Evolutionary conservation across 2,329 filamentous ascomycete species (phyloP).

Genomic region (Cercospora sp.): DNA sequence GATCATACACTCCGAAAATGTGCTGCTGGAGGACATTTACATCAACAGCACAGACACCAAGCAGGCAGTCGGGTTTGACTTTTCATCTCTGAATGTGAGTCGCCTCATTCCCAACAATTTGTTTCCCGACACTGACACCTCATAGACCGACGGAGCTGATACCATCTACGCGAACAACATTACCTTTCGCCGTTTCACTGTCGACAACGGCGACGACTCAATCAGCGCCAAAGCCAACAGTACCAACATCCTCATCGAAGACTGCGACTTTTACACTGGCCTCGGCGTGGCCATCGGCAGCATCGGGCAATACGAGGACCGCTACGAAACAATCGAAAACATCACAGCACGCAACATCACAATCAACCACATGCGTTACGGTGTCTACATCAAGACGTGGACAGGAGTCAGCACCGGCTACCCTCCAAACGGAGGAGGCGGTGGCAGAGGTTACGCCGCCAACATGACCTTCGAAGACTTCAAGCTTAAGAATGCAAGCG

Average conservation of each 20-base stretch:
- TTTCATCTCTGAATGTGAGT: slow-evolving; percentile 34
- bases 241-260: slow-evolving; percentile 54
- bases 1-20: slow-evolving; percentile 51
- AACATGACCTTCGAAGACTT: slow-evolving; percentile 43
- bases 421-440: slow-evolving; percentile 60
- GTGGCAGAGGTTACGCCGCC: slow-evolving; percentile 50
- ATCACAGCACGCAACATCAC: slow-evolving; percentile 51
- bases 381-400: slow-evolving; percentile 57
- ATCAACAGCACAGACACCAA: slow-evolving; percentile 52
- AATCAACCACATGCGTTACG: slow-evolving; percentile 25
- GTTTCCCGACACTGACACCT: too few species aligned
- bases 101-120: too few species aligned
- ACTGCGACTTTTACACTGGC: slow-evolving; percentile 53
- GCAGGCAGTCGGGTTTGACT: slow-evolving; percentile 28
- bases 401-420: slow-evolving; percentile 51
- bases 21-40: slow-evolving; percentile 54
- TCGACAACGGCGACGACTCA: slow-evolving; percentile 56
- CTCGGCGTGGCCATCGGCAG: slow-evolving; percentile 58
- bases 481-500: slow-evolving; percentile 28
- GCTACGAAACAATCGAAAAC: slow-evolving; percentile 53
- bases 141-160: slow-evolving; percentile 52
- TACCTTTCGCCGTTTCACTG: slow-evolving; percentile 52
- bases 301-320: slow-evolving; percentile 56
- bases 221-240: slow-evolving; percentile 58
- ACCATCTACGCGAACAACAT: slow-evolving; percentile 56